These are phyloP conservation scores for Mycena alexandri DNA, from an alignment of 768 basidiomycete genomes.

Conservation along the genomic window DNA sequence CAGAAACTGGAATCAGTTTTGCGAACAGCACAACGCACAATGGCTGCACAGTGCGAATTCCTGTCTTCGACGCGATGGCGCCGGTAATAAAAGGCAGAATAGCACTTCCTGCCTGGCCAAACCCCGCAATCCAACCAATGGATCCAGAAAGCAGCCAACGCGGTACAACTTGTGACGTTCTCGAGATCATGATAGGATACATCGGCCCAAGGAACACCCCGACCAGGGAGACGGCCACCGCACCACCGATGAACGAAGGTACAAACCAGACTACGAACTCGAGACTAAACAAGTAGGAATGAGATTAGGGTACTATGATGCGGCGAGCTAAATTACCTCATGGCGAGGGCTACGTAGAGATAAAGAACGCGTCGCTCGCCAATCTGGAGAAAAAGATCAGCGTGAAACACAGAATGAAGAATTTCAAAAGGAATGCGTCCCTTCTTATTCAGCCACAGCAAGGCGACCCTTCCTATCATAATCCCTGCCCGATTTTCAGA, in stretches of 20 bases:
- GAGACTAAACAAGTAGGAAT: slow-evolving; percentile 46
- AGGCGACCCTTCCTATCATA: slow-evolving; percentile 10
- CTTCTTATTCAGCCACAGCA: slow-evolving; percentile 54
- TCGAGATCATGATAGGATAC: slow-evolving; percentile 50
- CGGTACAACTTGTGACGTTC: slow-evolving; percentile 56
- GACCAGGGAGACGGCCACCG: slow-evolving; percentile 59
- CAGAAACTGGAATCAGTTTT: not conserved
- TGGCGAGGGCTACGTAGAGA: slow-evolving; percentile 51
- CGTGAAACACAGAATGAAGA: not conserved
- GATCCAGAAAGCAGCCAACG: slow-evolving; percentile 71
- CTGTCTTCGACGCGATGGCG: no score
- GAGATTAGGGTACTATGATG: not conserved
- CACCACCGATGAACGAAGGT: slow-evolving; percentile 61
- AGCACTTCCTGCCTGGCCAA: slow-evolving; percentile 80
- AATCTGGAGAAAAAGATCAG: slow-evolving; percentile 40
- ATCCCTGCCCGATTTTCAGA: slow-evolving; percentile 53
- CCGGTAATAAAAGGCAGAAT: slow-evolving; percentile 70
- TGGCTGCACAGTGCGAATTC: slow-evolving; percentile 63
- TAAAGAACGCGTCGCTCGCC: slow-evolving; percentile 55
- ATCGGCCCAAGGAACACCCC: slow-evolving; percentile 69
- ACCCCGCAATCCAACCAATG: slow-evolving; percentile 76
- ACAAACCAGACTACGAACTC: slow-evolving; percentile 67
- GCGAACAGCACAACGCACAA: slow-evolving; percentile 56
- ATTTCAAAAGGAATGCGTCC: slow-evolving; percentile 30
- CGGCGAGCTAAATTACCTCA: slow-evolving; percentile 40